Evolutionary conservation across 495 filamentous ascomycete species (phyloP), one percentile per base, ranked within the genome.

Genomic region (Penicillium ochrochloron): DNA sequence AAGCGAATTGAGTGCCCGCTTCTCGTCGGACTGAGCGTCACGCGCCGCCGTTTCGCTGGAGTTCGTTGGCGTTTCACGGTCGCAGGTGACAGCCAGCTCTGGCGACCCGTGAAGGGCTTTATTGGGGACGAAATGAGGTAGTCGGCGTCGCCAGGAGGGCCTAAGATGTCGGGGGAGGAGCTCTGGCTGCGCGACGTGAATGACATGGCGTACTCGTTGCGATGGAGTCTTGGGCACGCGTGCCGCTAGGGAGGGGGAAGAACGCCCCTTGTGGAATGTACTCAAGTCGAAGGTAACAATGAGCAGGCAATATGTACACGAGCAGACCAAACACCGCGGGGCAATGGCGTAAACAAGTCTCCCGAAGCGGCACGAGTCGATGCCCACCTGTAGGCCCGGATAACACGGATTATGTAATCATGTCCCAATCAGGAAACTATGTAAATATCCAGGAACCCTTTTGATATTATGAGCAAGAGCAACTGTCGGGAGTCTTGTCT

Each of bases 121-220:
- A 75, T 72, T 0, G 80, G 80, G 25, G 80, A 82, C 23, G 80
- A 81, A 39, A 82, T 75, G 34, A 82, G 64, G 61, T 80, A 82
- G 3, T 81, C 74, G 51, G 69, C 75, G 64, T 82, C 80, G 58
- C 78, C 80, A 65, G 79, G 73, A 41, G 80, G 79, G 39, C 76
- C 78, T 60, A 82, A 75, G 62, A 80, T 71, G 74, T 82, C 80
- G 48, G 80, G 78, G 44, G 80, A 82, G 67, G 80, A 81, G 70
- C 71, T 80, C 46, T 73, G 60, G 62, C 74, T 80, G 70, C 73
- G 75, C 65, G 75, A 75, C 64, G 64, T 74, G 70, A 53, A 66
- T 48, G 72, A 73, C 69, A 72, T 74, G 60, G 64, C 63, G 70
- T 56, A 60, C 62, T 68, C 53, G 46, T 60, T 60, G 61, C 53